A percentile compares a stretch with the other conserved stretches of the same genome.
phyloP scores from a whole-genome alignment of 305 asterid species.

The Ruellia speciosa region DNA sequence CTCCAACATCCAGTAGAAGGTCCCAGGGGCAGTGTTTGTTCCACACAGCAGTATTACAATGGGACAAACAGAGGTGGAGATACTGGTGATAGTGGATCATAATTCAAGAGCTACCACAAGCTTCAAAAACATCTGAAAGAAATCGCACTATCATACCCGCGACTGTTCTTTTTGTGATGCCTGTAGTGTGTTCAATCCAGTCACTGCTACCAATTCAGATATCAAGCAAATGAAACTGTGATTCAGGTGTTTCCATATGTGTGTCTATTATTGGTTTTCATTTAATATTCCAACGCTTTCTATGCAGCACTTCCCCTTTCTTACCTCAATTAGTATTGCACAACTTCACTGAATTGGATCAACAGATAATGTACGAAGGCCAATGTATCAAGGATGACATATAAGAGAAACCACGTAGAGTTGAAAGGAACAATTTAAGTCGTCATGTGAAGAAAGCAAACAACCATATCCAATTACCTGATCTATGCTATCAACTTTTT shows the following conservation, averaged over 20 bases:
- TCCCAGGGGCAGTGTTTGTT: constrained; percentile 24
- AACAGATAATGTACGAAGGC: no score
- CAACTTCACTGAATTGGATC: no score
- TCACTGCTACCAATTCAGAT: constrained; percentile 17
- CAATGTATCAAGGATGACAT: no score
- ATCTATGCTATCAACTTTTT: not conserved
- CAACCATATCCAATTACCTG: not conserved
- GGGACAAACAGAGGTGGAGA: constrained; percentile 53
- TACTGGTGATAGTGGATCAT: constrained; percentile 58
- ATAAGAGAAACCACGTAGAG: no score
- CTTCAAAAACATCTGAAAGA: constrained; percentile 39
- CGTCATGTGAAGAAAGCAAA: no score
- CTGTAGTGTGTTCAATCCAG: constrained; percentile 18
- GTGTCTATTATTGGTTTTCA: not conserved
- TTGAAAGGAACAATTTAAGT: no score
- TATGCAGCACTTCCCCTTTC: no score
- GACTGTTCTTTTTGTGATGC: constrained; percentile 41
- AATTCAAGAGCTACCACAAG: constrained; percentile 39
- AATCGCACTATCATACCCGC: constrained; percentile 29
- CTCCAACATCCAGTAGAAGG: constrained; percentile 23
- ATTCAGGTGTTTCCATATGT: constrained; percentile 32
- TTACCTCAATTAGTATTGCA: no score
- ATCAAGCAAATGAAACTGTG: constrained; percentile 22
- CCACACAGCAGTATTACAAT: constrained; percentile 19
- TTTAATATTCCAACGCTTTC: not conserved